Percentiles rank a stretch among this genome's conserved stretches.
Conservation (phyloP, 2,329 filamentous ascomycete species). For the Fusarium sp. region DNA sequence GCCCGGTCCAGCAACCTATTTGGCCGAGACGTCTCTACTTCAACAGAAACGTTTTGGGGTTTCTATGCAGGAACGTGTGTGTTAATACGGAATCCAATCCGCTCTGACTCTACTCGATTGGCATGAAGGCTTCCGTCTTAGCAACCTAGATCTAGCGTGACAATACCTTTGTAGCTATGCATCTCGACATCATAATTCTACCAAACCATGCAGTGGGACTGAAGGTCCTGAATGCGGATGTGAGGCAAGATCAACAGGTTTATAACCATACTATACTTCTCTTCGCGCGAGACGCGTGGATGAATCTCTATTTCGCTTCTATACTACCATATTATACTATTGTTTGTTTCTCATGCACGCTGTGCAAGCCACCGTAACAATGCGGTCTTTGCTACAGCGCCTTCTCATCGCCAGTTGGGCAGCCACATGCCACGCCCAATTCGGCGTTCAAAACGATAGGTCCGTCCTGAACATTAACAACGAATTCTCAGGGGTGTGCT, state of each 20-base stretch:
- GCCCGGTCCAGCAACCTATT: not conserved
- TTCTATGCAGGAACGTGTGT: slow-evolving; percentile 14
- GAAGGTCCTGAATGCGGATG: slow-evolving; percentile 23
- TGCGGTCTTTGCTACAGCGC: slow-evolving; percentile 21
- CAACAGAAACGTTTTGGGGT: not conserved
- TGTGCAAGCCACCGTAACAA: slow-evolving; percentile 2
- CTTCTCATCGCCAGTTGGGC: slow-evolving; percentile 18
- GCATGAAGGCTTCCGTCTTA: slow-evolving; percentile 34
- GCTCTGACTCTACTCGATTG: slow-evolving; percentile 4
- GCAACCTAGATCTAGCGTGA: slow-evolving; percentile 33
- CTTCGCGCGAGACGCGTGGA: not conserved
- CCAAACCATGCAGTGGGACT: not conserved
- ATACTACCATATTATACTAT: not conserved
- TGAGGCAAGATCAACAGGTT: not conserved
- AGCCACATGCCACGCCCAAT: slow-evolving; percentile 2
- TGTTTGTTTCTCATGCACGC: slow-evolving; percentile 4
- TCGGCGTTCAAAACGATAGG: slow-evolving; percentile 39
- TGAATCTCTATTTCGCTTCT: not conserved
- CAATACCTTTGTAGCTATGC: slow-evolving; percentile 20
- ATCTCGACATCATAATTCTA: not conserved
- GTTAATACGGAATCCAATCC: slow-evolving; percentile 7
- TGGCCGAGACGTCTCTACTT: not conserved
- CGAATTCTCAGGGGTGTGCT: slow-evolving; percentile 38
- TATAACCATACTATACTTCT: slow-evolving; percentile 22
- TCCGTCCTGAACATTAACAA: slow-evolving; percentile 39